Evolutionary conservation across 23 red algal species (phyloP).

Genomic region (Gracilaria domingensis): DNA sequence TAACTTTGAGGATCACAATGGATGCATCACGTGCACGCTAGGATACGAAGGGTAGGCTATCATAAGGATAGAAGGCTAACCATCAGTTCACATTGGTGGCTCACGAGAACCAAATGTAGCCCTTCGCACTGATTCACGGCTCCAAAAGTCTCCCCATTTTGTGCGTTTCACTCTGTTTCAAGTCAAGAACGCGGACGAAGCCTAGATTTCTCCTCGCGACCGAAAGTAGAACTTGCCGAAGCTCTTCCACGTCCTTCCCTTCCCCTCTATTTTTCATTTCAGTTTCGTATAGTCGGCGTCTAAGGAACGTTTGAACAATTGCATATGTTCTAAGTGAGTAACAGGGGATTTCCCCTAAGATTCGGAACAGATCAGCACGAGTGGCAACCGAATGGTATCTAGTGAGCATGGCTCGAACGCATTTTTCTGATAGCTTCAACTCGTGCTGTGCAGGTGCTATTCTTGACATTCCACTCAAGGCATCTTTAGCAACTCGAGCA

Average conservation of each 20-base stretch:
- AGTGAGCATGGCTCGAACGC: constrained; percentile 19
- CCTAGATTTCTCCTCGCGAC: not conserved
- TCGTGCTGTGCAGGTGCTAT: not conserved
- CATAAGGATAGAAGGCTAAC: no score
- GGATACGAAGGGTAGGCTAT: no score
- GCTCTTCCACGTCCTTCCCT: not conserved
- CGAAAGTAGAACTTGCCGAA: not conserved
- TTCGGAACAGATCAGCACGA: not conserved
- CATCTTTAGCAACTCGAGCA: constrained; percentile 8
- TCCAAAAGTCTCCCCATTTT: constrained; percentile 28
- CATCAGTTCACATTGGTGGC: no score
- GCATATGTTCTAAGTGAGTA: constrained; percentile 3
- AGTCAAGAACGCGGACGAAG: constrained; percentile 24
- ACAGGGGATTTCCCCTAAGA: constrained; percentile 9
- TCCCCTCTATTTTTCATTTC: not conserved
- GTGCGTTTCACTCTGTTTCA: constrained; percentile 8
- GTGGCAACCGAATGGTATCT: not conserved
- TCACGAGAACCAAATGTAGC: not conserved
- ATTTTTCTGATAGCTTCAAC: constrained; percentile 17
- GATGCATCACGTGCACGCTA: not conserved
- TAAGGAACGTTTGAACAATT: constrained; percentile 2
- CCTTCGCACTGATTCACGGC: not conserved
- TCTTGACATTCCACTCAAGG: constrained; percentile 4
- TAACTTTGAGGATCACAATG: no score
- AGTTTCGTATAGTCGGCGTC: constrained; percentile 8